Evolutionary conservation across 2,329 filamentous ascomycete species (phyloP).

Genomic region (Cladorrhinum sp.): DNA sequence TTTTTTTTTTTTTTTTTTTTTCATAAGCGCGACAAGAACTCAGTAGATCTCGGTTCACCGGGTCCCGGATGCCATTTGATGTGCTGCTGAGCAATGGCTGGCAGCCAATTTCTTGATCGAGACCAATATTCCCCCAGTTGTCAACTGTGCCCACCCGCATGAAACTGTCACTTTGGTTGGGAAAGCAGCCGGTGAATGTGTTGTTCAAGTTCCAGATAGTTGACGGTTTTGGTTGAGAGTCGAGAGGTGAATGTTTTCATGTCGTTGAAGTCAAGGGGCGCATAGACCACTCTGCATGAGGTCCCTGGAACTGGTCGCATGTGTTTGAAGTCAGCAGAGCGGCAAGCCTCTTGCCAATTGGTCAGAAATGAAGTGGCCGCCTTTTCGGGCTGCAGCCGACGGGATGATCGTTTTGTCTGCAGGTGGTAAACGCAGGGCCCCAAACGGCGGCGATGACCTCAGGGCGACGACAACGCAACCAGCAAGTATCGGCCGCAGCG

Average conservation of each 20-base stretch:
- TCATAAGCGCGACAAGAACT: background rate
- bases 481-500: background rate
- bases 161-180: background rate
- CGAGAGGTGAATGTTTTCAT: background rate
- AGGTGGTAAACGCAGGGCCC: slow-evolving; percentile 14
- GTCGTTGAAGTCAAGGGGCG: slow-evolving; percentile 19
- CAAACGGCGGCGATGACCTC: background rate
- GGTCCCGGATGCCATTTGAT: background rate
- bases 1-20: too few species aligned
- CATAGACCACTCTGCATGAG: slow-evolving; percentile 27
- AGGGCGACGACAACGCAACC: background rate
- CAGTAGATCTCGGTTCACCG: background rate
- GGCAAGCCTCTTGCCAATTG: slow-evolving; percentile 27
- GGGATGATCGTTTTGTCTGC: slow-evolving; percentile 18
- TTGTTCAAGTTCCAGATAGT: background rate
- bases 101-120: background rate
- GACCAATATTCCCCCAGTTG: too few species aligned
- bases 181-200: background rate
- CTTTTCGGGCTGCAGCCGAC: slow-evolving; percentile 18
- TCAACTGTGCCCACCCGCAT: slow-evolving; percentile 1
- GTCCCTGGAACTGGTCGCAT: slow-evolving; percentile 24
- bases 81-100: slow-evolving; percentile 1
- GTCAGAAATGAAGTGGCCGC: slow-evolving; percentile 10
- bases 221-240: background rate
- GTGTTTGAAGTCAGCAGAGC: slow-evolving; percentile 26